A percentile compares a stretch with the other conserved stretches of the same genome.
Conservation (phyloP, 2,329 filamentous ascomycete species). For the Trichoderma endophyticum region DNA sequence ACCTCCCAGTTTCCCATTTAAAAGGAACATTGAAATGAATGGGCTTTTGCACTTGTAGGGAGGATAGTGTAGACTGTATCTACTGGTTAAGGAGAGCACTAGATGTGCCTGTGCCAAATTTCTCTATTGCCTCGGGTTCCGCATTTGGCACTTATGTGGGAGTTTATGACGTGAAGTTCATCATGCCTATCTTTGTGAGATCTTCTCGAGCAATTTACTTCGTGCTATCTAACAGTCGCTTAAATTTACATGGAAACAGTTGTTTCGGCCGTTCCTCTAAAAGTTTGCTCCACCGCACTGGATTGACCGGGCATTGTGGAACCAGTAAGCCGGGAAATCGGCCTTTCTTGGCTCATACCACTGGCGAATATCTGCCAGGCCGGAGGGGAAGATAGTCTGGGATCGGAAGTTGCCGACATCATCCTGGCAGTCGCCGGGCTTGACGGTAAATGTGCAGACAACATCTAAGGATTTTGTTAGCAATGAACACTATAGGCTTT, state of each 20-base stretch:
- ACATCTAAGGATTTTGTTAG: not conserved
- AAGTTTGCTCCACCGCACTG: conserved; percentile 5
- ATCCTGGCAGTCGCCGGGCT: conserved; percentile 8
- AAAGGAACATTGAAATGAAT: not conserved
- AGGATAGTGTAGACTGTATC: too few species aligned
- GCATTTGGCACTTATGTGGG: not conserved
- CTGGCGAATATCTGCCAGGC: conserved; percentile 1
- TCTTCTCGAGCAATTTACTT: not conserved
- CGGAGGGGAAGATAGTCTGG: conserved; percentile 1
- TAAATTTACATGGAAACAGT: not conserved
- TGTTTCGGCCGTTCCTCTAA: not conserved
- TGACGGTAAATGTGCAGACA: conserved; percentile 11
- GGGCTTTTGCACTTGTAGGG: not conserved
- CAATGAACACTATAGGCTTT: not conserved
- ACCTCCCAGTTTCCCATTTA: not conserved
- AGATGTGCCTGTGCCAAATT: not conserved
- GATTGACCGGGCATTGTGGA: conserved; percentile 1
- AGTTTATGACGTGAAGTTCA: not conserved
- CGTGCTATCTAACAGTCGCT: not conserved
- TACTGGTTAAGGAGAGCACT: not conserved
- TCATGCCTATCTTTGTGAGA: not conserved
- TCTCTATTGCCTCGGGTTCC: not conserved
- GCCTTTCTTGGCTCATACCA: not conserved
- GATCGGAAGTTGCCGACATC: conserved; percentile 7
- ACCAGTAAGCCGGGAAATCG: conserved; percentile 6